phyloP scores from a whole-genome alignment of 2,329 filamentous ascomycete genomes.

The Pseudogymnoascus sp. region DNA sequence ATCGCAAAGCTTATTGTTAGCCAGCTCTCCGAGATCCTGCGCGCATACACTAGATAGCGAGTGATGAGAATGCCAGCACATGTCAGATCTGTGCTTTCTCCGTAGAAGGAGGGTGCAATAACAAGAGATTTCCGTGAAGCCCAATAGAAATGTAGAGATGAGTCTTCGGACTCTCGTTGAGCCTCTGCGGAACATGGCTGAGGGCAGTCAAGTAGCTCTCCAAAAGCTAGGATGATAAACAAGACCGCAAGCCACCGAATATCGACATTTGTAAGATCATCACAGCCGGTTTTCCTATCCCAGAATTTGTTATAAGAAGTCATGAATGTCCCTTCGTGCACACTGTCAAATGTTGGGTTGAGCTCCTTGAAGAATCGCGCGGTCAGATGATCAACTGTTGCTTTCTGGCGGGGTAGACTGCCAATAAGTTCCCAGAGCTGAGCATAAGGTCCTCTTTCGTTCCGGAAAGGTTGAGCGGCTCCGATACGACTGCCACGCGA shows the following conservation, averaged over 20 bases:
- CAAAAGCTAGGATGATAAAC: constrained; percentile 36
- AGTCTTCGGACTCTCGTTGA: constrained; percentile 33
- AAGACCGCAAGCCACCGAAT: constrained; percentile 37
- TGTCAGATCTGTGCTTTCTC: constrained; percentile 36
- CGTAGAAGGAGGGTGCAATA: constrained; percentile 36
- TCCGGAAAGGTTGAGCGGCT: constrained; percentile 25
- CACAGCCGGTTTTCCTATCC: constrained; percentile 34
- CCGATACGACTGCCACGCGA: constrained; percentile 17
- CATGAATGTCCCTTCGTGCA: constrained; percentile 31
- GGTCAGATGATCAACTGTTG: constrained; percentile 32
- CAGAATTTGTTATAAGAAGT: constrained; percentile 35
- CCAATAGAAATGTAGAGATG: constrained; percentile 37
- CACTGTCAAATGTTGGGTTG: constrained; percentile 33
- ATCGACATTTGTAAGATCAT: constrained; percentile 35
- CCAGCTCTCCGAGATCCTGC: constrained; percentile 35
- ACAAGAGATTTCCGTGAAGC: constrained; percentile 34
- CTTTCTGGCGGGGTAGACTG: constrained; percentile 32
- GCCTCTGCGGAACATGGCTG: constrained; percentile 28
- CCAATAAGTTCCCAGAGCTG: constrained; percentile 38
- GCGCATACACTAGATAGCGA: constrained; percentile 34
- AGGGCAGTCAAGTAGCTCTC: constrained; percentile 33
- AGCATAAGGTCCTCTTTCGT: constrained; percentile 28
- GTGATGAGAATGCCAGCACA: constrained; percentile 36
- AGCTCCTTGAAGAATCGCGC: constrained; percentile 32
- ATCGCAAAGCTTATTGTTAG: constrained; percentile 37